phyloP scores from a whole-genome alignment of 352 stramenopile genomes.

The Plasmopara muralis region DNA sequence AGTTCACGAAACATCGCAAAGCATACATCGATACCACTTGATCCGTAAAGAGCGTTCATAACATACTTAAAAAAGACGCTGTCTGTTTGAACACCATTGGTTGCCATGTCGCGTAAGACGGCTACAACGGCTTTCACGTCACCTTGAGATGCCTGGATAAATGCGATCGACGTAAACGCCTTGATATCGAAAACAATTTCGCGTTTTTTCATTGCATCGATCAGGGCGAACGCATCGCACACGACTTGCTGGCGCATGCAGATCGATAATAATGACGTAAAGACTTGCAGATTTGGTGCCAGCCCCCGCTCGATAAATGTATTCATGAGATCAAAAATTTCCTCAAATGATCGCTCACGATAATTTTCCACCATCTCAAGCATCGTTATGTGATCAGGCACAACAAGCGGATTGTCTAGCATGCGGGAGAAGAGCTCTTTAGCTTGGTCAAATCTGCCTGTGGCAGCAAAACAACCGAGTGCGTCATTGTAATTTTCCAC shows the following conservation, averaged over 20 bases:
- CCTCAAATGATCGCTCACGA: conserved; percentile 42
- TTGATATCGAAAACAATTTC: conserved; percentile 48
- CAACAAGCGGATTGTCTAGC: conserved; percentile 43
- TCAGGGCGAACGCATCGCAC: conserved; percentile 47
- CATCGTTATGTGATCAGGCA: conserved; percentile 70
- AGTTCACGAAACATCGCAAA: conserved; percentile 59
- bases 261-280: conserved; percentile 63
- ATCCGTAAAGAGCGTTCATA: conserved; percentile 46
- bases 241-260: conserved; percentile 53
- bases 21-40: conserved; percentile 64
- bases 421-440: conserved; percentile 63
- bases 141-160: conserved; percentile 51
- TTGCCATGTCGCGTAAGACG: conserved; percentile 42
- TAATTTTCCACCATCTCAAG: conserved; percentile 72
- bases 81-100: conserved; percentile 32
- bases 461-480: conserved; percentile 55
- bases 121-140: conserved; percentile 42
- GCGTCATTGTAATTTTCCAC: conserved; percentile 77
- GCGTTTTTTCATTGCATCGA: conserved; percentile 46
- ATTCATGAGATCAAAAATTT: conserved; percentile 69
- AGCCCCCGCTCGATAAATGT: conserved; percentile 55
- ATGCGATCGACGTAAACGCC: conserved; percentile 57
- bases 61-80: conserved; percentile 58
- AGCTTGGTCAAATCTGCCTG: conserved; percentile 37
- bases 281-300: conserved; percentile 59